Evolutionary conservation across 2,329 filamentous ascomycete genomes (phyloP), one percentile per base, ranked within the genome.

Genomic region (Malbranchea cinnamomea): DNA sequence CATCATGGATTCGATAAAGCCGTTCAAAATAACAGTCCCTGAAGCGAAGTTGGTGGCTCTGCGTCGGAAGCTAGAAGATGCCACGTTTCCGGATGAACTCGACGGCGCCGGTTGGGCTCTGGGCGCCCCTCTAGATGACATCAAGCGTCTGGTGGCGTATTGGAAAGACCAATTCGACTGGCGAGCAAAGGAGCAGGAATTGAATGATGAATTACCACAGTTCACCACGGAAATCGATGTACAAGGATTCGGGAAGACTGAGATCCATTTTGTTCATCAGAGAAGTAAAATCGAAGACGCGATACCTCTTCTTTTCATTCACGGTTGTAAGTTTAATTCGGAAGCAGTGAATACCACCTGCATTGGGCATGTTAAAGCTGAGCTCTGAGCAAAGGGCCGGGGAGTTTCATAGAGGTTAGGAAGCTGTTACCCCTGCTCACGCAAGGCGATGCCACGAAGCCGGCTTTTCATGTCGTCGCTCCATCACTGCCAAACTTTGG

Each of bases 221-320:
- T 78, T 63, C 49, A 61, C 54, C 5, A 67, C 65, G 0, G 45
- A 43, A 2, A 54, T 79, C 5, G 39, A 56, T 0, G 62, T 77
- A 0, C 60, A 70, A 7, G 71, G 67, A 0, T 78, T 74, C 40
- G 71, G 62, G 2, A 54, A 61, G 0, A 45, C 78, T 28, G 59
- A 72, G 19, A 56, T 80, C 3, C 76, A 81, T 50, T 78, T 74
- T 45, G 48, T 80, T 2, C 69, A 78, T 44, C 60, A 74, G 39
- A 58, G 50, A 30, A 71, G 65, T 40, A 44, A 51, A 2, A 56
- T 56, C 2, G 40, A 60, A 1, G 57, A 59, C 12, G 71, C 71
- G 2, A 68, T 81, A 23, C 75, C 77, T 0, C 45, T 81, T 17
- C 47, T 81, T 1, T 79, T 81, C 46, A 59, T 63, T n/a, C 75